phyloP scores from a whole-genome alignment of 1,284 basidiomycete species.

The Apiotrichum sp. region DNA sequence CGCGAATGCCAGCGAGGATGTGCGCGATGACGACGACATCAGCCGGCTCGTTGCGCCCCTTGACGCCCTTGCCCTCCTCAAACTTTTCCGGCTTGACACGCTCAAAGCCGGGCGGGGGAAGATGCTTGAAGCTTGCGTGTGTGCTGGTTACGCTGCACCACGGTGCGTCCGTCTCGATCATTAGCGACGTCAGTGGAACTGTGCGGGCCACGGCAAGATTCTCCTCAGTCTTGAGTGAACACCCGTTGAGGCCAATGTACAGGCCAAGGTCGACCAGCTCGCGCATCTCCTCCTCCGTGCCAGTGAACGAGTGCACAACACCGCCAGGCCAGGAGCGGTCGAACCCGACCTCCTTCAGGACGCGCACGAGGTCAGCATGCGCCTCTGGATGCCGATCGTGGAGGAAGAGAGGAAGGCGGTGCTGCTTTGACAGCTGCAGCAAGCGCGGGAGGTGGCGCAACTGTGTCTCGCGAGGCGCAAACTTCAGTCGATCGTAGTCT shows the following conservation, averaged over 20 bases:
- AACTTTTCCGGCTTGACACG: constrained; percentile 63
- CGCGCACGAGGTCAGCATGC: constrained; percentile 65
- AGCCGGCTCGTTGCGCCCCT: constrained; percentile 75
- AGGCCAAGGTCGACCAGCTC: constrained; percentile 69
- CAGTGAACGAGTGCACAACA: constrained; percentile 84
- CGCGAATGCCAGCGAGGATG: constrained; percentile 61
- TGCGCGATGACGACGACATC: constrained; percentile 69
- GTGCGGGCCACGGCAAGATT: constrained; percentile 59
- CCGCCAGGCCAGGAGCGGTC: constrained; percentile 56
- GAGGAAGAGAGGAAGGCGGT: constrained; percentile 72
- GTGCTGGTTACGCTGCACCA: constrained; percentile 77
- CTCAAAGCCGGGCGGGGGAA: constrained; percentile 57
- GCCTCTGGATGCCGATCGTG: constrained; percentile 71
- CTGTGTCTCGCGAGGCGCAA: constrained; percentile 62
- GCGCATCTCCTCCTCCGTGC: constrained; percentile 58
- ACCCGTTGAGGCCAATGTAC: constrained; percentile 72
- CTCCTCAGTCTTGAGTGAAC: constrained; percentile 71
- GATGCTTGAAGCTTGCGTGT: constrained; percentile 61
- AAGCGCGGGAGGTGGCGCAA: constrained; percentile 65
- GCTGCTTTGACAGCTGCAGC: constrained; percentile 63
- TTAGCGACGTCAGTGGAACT: constrained; percentile 60
- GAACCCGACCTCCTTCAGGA: constrained; percentile 31
- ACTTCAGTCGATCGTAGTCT: constrained; percentile 81
- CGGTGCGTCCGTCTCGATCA: constrained; percentile 80
- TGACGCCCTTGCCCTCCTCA: constrained; percentile 59